Percentiles rank a stretch among this genome's conserved stretches.
These are phyloP conservation scores for Pterocarpus macrocarpus DNA, from an alignment of 306 rosid species.

Conservation along the genomic window DNA sequence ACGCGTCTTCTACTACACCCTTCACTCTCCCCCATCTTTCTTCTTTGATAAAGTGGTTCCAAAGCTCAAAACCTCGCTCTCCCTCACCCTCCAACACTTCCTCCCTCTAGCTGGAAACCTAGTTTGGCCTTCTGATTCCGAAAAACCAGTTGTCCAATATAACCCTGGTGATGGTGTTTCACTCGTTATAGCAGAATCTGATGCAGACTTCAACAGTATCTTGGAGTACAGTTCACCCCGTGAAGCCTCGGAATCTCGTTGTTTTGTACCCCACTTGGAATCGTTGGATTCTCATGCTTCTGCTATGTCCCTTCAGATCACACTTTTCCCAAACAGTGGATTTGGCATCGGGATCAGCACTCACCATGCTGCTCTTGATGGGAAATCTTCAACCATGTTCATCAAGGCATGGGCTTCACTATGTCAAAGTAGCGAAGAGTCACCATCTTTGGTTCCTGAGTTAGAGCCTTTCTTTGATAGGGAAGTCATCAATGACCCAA, in stretches of 20 bases:
- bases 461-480: slow-evolving; percentile 56
- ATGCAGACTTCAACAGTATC: slow-evolving; percentile 46
- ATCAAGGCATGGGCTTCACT: slow-evolving; percentile 64
- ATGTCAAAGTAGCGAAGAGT: background rate
- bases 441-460: slow-evolving; percentile 27
- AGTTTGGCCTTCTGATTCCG: slow-evolving; percentile 55
- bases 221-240: slow-evolving; percentile 25
- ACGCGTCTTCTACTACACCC: slow-evolving; percentile 59
- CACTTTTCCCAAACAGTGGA: slow-evolving; percentile 59
- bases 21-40: slow-evolving; percentile 32
- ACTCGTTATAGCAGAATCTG: slow-evolving; percentile 53
- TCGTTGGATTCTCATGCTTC: slow-evolving; percentile 42
- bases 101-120: slow-evolving; percentile 61
- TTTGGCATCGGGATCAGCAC: slow-evolving; percentile 57
- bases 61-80: slow-evolving; percentile 64
- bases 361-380: slow-evolving; percentile 68
- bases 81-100: slow-evolving; percentile 65
- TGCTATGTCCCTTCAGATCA: slow-evolving; percentile 58
- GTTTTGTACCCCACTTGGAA: slow-evolving; percentile 57
- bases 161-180: slow-evolving; percentile 58
- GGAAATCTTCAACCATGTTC: slow-evolving; percentile 56
- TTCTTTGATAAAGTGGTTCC: slow-evolving; percentile 47
- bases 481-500: slow-evolving; percentile 45
- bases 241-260: slow-evolving; percentile 40
- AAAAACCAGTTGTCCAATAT: slow-evolving; percentile 55